These are phyloP conservation scores for Rhododendron mucronatum DNA, from an alignment of 148 eudicot genomes.

Conservation along the genomic window DNA sequence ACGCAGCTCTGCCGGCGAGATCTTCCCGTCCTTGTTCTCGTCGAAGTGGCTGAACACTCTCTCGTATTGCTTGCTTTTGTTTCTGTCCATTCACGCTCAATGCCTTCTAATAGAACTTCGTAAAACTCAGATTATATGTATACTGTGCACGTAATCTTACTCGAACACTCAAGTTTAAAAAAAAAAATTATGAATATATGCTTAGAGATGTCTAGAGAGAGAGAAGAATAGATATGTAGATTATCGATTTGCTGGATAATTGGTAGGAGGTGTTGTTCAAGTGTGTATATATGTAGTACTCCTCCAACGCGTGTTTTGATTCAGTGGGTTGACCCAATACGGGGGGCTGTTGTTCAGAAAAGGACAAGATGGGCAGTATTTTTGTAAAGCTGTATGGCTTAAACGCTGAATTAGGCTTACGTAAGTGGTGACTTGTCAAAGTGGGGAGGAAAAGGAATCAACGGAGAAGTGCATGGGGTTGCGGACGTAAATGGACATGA, in stretches of 20 bases:
- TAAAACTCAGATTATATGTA: not conserved
- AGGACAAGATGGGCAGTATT: not conserved
- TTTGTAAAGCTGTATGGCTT: not conserved
- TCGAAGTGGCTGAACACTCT: conserved; percentile 38
- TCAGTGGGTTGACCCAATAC: not conserved
- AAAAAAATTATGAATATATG: not conserved
- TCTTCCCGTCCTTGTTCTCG: conserved; percentile 35
- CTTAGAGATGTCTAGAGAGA: not conserved
- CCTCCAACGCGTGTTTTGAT: not conserved
- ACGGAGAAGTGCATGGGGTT: not conserved
- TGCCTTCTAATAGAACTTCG: not conserved
- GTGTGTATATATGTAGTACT: not conserved
- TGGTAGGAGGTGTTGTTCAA: not conserved
- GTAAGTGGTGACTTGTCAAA: not conserved
- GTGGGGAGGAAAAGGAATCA: not conserved
- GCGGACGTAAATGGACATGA: not conserved
- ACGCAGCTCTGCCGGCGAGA: conserved; percentile 41
- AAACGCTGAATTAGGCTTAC: no score
- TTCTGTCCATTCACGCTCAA: conserved; percentile 9
- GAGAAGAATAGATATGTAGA: not conserved
- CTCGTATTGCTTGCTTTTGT: conserved; percentile 13
- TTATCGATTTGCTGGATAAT: not conserved
- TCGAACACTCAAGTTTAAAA: not conserved
- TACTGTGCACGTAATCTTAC: not conserved
- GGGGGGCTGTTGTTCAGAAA: not conserved